phyloP scores from a whole-genome alignment of 1,139 yeast species.

The Wickerhamomyces sp. region DNA sequence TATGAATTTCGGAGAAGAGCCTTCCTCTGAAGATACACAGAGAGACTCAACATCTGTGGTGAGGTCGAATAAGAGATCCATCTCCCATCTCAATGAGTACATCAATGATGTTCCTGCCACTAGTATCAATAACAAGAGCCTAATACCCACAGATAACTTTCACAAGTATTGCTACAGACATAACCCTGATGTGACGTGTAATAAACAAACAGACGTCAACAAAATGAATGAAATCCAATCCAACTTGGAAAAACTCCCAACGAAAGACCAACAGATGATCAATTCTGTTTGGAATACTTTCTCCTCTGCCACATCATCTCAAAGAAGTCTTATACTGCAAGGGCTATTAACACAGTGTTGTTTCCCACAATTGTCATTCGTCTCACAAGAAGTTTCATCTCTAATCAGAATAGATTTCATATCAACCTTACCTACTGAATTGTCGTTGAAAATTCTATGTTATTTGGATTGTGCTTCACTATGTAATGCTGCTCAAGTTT shows the following conservation, averaged over 20 bases:
- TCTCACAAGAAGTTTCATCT: slow-evolving; percentile 72
- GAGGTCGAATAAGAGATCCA: background rate
- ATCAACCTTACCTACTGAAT: slow-evolving; percentile 77
- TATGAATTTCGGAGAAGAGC: background rate
- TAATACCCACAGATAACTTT: slow-evolving; percentile 37
- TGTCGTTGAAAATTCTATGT: slow-evolving; percentile 77
- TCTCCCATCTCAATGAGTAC: background rate
- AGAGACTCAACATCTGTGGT: too few species aligned
- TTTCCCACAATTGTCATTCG: slow-evolving; percentile 84
- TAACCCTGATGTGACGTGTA: slow-evolving; percentile 76
- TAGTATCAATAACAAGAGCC: background rate
- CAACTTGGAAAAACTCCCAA: slow-evolving; percentile 51
- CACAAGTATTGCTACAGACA: slow-evolving; percentile 84
- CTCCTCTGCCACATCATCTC: slow-evolving; percentile 63
- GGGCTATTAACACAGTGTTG: slow-evolving; percentile 89
- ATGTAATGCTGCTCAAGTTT: slow-evolving; percentile 91
- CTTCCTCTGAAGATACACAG: background rate
- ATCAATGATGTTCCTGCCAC: background rate
- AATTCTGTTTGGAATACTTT: slow-evolving; percentile 76
- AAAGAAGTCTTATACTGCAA: slow-evolving; percentile 69
- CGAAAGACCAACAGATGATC: slow-evolving; percentile 65
- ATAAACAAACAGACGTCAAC: slow-evolving; percentile 62
- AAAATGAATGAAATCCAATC: slow-evolving; percentile 58
- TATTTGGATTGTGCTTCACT: slow-evolving; percentile 87
- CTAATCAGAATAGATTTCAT: slow-evolving; percentile 87